Conservation (phyloP, 768 basidiomycete species). For the Mycena rosella region DNA sequence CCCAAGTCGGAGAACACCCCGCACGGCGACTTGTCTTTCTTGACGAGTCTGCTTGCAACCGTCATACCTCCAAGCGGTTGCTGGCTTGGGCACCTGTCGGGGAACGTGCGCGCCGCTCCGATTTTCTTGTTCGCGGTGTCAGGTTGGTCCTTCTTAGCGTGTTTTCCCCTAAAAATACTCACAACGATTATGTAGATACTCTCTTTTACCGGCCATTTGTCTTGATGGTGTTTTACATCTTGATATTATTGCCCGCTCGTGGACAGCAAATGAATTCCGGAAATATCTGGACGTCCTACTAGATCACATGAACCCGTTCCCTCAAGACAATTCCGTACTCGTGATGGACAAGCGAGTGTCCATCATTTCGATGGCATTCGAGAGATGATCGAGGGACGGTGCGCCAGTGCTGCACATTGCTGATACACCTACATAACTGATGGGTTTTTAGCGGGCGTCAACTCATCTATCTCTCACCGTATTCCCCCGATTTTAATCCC, state of each 20-base stretch:
- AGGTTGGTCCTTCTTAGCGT: too few relatives aligned
- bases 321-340: constrained; percentile 45
- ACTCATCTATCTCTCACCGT: constrained; percentile 45
- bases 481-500: constrained; percentile 49
- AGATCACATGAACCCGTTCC: constrained; percentile 48
- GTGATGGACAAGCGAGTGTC: constrained; percentile 50
- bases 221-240: constrained; percentile 47
- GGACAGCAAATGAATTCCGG: constrained; percentile 39
- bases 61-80: too few relatives aligned
- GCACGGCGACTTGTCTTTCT: too few relatives aligned
- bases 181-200: too few relatives aligned
- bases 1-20: too few relatives aligned
- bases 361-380: too few relatives aligned
- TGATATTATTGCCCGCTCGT: constrained; percentile 44
- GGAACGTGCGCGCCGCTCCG: too few relatives aligned
- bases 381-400: constrained; percentile 39
- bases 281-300: constrained; percentile 39
- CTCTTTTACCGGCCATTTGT: constrained; percentile 48
- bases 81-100: too few relatives aligned
- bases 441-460: constrained; percentile 26
- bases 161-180: too few relatives aligned
- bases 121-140: too few relatives aligned
- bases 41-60: too few relatives aligned
- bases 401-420: too few relatives aligned
- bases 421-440: not conserved